A percentile compares a stretch with the other conserved stretches of the same genome.
Conservation (phyloP, 2,329 filamentous ascomycete genomes). For the Verticillium tricorpus region DNA sequence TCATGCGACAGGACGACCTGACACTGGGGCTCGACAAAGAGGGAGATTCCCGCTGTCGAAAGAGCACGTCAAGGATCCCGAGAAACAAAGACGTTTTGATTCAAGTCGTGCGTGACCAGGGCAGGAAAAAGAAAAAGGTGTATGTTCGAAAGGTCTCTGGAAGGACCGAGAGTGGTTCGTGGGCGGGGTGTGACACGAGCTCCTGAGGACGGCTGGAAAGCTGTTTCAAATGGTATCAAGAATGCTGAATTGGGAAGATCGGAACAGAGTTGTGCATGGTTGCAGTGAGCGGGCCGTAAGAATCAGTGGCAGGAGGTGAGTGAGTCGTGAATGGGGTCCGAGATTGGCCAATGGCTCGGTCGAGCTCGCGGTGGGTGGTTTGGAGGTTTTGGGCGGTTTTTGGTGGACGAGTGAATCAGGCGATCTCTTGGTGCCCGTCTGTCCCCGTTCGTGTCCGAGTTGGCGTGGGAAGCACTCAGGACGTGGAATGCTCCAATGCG, state of each 20-base stretch:
- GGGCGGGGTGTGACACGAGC: neutral
- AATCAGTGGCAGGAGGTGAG: neutral
- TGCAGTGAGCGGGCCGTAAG: neutral
- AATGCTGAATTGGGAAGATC: neutral
- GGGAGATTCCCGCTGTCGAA: neutral
- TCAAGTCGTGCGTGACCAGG: neutral
- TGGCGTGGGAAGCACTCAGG: neutral
- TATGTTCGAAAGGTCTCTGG: neutral
- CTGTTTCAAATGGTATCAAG: constrained; percentile 1
- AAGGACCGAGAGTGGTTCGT: neutral
- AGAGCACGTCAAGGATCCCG: neutral
- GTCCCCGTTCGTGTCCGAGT: neutral
- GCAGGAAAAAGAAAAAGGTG: neutral
- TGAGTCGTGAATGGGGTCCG: neutral
- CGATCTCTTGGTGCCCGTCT: neutral
- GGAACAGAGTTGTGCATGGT: neutral
- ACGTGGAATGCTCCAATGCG: neutral
- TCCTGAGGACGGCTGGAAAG: constrained; percentile 1
- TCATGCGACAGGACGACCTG: neutral
- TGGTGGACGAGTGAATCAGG: neutral
- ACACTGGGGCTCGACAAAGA: neutral
- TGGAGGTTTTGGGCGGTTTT: neutral
- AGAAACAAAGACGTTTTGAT: neutral
- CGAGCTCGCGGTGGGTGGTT: neutral
- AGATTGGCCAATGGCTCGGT: neutral